Percentiles rank a stretch among this genome's conserved stretches.
Conservation (phyloP, 352 stramenopile species). For the Pythium pyrilobum region DNA sequence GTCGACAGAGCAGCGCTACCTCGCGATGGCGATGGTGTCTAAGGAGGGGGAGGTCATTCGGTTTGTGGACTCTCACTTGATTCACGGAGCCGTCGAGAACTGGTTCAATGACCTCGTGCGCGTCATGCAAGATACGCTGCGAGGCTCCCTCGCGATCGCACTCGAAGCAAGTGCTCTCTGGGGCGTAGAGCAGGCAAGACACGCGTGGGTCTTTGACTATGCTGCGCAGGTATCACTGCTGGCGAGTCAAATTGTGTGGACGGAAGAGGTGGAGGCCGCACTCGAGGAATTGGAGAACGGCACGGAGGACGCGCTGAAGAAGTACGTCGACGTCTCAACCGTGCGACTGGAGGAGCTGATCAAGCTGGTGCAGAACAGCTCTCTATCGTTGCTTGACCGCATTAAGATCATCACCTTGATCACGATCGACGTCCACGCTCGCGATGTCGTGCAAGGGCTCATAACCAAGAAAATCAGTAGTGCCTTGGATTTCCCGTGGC, state of each 20-base stretch:
- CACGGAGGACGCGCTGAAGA: constrained; percentile 94
- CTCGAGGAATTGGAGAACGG: constrained; percentile 94
- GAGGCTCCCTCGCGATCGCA: constrained; percentile 82
- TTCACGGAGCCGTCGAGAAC: constrained; percentile 86
- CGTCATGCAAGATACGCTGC: constrained; percentile 90
- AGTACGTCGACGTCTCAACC: constrained; percentile 91
- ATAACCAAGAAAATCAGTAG: constrained; percentile 91
- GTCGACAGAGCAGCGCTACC: constrained; percentile 42
- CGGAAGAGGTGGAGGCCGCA: constrained; percentile 86
- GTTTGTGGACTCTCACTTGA: constrained; percentile 70
- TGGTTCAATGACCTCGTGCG: constrained; percentile 95
- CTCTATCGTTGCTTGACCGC: constrained; percentile 53
- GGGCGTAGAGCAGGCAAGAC: constrained; percentile 73
- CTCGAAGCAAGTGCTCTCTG: constrained; percentile 92
- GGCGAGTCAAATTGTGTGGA: constrained; percentile 93
- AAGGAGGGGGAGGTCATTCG: constrained; percentile 93
- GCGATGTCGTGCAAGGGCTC: constrained; percentile 92
- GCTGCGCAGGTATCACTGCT: constrained; percentile 76
- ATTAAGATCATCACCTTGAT: constrained; percentile 97
- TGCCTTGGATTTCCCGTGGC: constrained; percentile 92
- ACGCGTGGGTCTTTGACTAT: constrained; percentile 91
- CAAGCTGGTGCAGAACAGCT: constrained; percentile 87
- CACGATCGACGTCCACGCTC: constrained; percentile 95
- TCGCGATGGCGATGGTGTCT: constrained; percentile 91
- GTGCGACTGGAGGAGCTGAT: constrained; percentile 91